A percentile compares a stretch with the other conserved stretches of the same genome.
These are phyloP conservation scores for Asterionellopsis glacialis DNA, from an alignment of 108 stramenopile species.

Conservation along the genomic window DNA sequence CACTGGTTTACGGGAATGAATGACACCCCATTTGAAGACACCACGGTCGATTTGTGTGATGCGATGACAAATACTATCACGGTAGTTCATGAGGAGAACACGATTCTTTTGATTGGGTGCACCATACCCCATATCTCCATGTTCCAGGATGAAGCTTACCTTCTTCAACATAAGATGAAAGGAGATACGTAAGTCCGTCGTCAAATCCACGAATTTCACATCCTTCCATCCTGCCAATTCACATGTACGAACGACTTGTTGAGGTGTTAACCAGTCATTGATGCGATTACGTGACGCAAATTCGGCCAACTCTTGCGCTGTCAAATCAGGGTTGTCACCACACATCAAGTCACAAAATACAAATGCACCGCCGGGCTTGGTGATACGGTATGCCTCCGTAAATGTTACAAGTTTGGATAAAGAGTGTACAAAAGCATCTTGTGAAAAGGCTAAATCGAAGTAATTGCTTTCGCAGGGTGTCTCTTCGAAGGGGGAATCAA, in stretches of 20 bases:
- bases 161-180: slow-evolving; percentile 51
- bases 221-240: slow-evolving; percentile 39
- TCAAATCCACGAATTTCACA: slow-evolving; percentile 45
- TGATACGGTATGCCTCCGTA: slow-evolving; percentile 48
- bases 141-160: slow-evolving; percentile 34
- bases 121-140: slow-evolving; percentile 30
- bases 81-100: slow-evolving; percentile 32
- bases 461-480: no score
- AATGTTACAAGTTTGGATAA: slow-evolving; percentile 30
- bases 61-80: slow-evolving; percentile 31
- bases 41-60: slow-evolving; percentile 53
- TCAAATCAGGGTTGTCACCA: slow-evolving; percentile 37
- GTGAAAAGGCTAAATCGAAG: slow-evolving; percentile 48
- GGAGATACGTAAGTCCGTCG: slow-evolving; percentile 40
- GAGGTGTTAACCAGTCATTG: slow-evolving; percentile 50
- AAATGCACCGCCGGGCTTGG: slow-evolving; percentile 54
- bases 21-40: slow-evolving; percentile 55
- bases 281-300: slow-evolving; percentile 44
- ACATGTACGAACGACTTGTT: slow-evolving; percentile 26
- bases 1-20: slow-evolving; percentile 45
- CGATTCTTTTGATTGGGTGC: slow-evolving; percentile 18
- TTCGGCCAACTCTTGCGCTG: slow-evolving; percentile 21
- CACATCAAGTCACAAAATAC: slow-evolving; percentile 56
- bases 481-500: no score
- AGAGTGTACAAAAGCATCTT: slow-evolving; percentile 62